Evolutionary conservation across 2,329 filamentous ascomycete genomes (phyloP), one percentile per base, ranked within the genome.

Genomic region (Diplodia intermedia): DNA sequence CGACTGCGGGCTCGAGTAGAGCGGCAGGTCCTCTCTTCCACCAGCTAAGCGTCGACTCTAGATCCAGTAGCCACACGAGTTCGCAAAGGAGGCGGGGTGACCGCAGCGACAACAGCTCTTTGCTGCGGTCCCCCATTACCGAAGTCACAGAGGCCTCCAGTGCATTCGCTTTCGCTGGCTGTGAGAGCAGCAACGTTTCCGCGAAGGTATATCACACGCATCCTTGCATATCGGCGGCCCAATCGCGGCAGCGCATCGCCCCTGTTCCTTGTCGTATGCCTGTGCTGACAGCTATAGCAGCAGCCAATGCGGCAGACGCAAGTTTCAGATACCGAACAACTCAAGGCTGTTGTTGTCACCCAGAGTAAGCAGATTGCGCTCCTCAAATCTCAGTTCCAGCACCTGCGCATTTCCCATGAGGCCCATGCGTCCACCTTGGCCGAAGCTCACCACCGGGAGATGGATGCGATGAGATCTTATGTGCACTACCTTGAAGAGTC

Each of bases 381-480:
- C 2, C 70, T 79, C 3, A 75, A 76, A 69, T 71, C 74, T 2
- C 79, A 81, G 57, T 78, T 81, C 54, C 69, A 72, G 12, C 74
- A 71, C 63, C 70, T 82, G 66, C 75, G 76, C 55, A 71, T 71
- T 29, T 77, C 79, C 14, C 79, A 82, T 68, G 79, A 82, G 68
- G 74, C 77, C 4, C 78, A 82, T 65, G 68, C 80, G 23, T 69
- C 70, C 18, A 79, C 73, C 62, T 71, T 82, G 49, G 73, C 71
- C 63, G 75, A 78, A 49, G 72, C 79, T n/a, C 80, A 82, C 70
- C 73, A 73, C 18, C 75, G 74, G 33, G 81, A 82, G 72, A 66
- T 82, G 11, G 74, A 75, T n/a, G 78, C 79, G 8, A 69, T 81
- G 40, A 76, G 73, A 29, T 73, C 78, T 26, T 79, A 82, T 70